Base-by-base conservation (phyloP, 169 alveolate species). In the Babesia bigemina region DNA sequence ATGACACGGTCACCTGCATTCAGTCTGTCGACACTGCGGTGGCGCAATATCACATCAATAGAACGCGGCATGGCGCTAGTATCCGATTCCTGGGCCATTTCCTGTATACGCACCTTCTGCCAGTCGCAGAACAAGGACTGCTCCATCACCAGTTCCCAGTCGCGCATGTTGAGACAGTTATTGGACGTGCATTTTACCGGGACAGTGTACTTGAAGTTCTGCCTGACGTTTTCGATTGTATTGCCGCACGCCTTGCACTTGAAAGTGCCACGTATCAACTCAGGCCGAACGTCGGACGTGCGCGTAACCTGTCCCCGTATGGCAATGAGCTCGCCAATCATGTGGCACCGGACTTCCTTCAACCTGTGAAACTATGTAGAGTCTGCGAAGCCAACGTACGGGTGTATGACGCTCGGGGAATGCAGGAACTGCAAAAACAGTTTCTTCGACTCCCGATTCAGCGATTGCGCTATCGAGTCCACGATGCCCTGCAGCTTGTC, bases 61-160 rank as follows among this genome's bases (percentile, higher is more conserved):
- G 97, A 94, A 70, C 99, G 85, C 17, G 99, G 99, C 98, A 97
- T 96, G 16, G 98, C 90, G 8, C 99, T 98, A 7, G 98, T 94
- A 9, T 98, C 98, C 36, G 97, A 94, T 60, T 96, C 99, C 56
- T 90, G 94, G 24, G 98, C 95, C 57, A 93, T 92, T 85, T 96
- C 99, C 91, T 97, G 96, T 2, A 97, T 95, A 84, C 97, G 92
- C 19, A 97, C 84, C 85, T 97, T 97, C 75, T 97, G 97, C 98
- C 99, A 95, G 81, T 97, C 99, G 12, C 94, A 86, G 82, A 96
- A 96, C 26, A 82, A 79, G 42, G 97, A 93, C 47, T 92, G 93
- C 52, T 92, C 94, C 62, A 93, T 81, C 56, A 92, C 86, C 42
- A 97, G 87, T 61, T 94, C 95, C 98, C 98, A 97, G 66, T 93